A percentile compares a stretch with the other conserved stretches of the same genome.
Evolutionary conservation across 257 asterid species (phyloP).

Genomic region (Penstemon barbatus): DNA sequence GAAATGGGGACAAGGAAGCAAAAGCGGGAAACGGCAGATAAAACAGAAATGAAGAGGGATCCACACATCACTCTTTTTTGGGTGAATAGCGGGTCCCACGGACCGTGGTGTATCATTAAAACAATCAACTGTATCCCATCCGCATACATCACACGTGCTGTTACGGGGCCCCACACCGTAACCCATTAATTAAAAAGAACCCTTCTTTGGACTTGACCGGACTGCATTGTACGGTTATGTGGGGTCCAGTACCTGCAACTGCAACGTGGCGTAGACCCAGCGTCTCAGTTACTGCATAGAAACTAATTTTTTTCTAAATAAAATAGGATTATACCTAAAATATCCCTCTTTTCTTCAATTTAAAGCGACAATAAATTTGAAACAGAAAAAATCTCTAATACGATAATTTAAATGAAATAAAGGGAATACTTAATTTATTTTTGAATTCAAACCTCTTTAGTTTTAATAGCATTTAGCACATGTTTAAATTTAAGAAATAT

Average conservation of each 20-base stretch:
- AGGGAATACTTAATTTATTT: too few relatives aligned
- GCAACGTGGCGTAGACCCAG: conserved; percentile 36
- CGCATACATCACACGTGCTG: conserved; percentile 53
- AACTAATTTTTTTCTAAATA: too few relatives aligned
- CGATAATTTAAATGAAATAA: too few relatives aligned
- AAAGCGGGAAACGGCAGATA: conserved; percentile 47
- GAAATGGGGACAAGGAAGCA: conserved; percentile 61
- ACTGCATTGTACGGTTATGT: conserved; percentile 39
- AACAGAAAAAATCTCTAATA: too few relatives aligned
- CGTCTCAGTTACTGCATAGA: conserved; percentile 37
- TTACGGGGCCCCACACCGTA: conserved; percentile 34
- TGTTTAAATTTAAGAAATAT: too few relatives aligned
- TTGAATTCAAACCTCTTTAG: too few relatives aligned
- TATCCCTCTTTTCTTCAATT: background rate
- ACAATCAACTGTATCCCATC: background rate
- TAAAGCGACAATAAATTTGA: too few relatives aligned
- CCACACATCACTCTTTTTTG: conserved; percentile 33
- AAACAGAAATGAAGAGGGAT: conserved; percentile 37
- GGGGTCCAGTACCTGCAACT: conserved; percentile 36
- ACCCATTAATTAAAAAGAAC: background rate
- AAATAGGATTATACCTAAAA: too few relatives aligned
- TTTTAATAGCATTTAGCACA: too few relatives aligned
- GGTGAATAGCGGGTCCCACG: conserved; percentile 1
- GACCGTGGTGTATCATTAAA: conserved; percentile 21
- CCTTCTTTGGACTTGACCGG: conserved; percentile 19